A percentile compares a stretch with the other conserved stretches of the same genome.
These are phyloP conservation scores for Senna tora DNA, from an alignment of 306 rosid species.

Conservation along the genomic window DNA sequence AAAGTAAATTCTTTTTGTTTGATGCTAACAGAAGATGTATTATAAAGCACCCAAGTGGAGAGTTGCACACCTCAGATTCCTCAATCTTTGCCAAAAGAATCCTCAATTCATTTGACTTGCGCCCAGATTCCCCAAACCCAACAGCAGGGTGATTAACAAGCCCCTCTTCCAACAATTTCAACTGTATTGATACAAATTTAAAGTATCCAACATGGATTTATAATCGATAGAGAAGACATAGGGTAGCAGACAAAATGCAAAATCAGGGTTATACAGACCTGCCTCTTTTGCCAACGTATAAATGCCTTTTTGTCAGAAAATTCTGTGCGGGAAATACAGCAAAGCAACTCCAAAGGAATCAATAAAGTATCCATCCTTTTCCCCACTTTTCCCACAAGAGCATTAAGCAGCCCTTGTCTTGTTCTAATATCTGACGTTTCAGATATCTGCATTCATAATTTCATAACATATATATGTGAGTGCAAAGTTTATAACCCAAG, in stretches of 20 bases:
- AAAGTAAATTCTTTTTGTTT: constrained; percentile 32
- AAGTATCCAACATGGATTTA: constrained; percentile 36
- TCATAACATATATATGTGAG: constrained; percentile 18
- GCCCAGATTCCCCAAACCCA: constrained; percentile 97
- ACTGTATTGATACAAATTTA: constrained; percentile 53
- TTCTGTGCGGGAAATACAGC: constrained; percentile 88
- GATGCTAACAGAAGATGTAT: constrained; percentile 19
- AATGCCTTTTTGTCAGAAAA: constrained; percentile 97
- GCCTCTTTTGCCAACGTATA: constrained; percentile 97
- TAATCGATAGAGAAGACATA: constrained; percentile 17
- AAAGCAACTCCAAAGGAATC: constrained; percentile 89
- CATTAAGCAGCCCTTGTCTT: constrained; percentile 92
- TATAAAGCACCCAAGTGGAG: constrained; percentile 32
- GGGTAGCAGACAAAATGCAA: constrained; percentile 26
- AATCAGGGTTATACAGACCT: constrained; percentile 56
- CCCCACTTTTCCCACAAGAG: constrained; percentile 88
- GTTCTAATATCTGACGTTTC: constrained; percentile 90
- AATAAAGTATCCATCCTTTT: constrained; percentile 94
- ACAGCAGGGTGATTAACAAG: constrained; percentile 85
- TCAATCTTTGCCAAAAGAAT: constrained; percentile 94
- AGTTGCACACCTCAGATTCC: constrained; percentile 81
- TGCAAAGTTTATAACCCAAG: constrained; percentile 21
- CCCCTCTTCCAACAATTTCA: constrained; percentile 96
- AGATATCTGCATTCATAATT: constrained; percentile 64
- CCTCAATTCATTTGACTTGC: constrained; percentile 83